Evolutionary conservation across 768 basidiomycete species (phyloP).

Genomic region (Rubroboletus satanas): DNA sequence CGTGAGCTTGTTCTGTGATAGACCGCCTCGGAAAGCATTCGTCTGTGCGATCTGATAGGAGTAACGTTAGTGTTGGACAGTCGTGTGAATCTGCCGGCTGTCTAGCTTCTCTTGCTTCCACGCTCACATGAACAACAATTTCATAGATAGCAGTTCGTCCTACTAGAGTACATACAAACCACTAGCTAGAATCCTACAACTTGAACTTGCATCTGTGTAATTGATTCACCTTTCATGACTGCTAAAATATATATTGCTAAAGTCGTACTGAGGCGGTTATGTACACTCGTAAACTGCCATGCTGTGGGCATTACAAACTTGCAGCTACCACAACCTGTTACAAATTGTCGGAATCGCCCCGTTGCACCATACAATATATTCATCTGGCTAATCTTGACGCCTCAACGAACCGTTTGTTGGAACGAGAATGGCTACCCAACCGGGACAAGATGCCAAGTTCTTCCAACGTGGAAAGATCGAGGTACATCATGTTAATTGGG

Average conservation of each 20-base stretch:
- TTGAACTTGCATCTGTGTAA: neutral
- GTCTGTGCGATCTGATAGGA: too few relatives aligned
- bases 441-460: slow-evolving; percentile 88
- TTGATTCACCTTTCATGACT: too few relatives aligned
- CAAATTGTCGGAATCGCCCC: neutral
- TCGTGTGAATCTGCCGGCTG: too few relatives aligned
- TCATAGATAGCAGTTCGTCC: neutral
- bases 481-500: slow-evolving; percentile 38
- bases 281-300: neutral
- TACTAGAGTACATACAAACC: neutral
- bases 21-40: neutral
- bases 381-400: neutral
- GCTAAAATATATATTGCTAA: neutral
- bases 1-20: neutral
- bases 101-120: neutral
- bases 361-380: neutral
- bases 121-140: neutral
- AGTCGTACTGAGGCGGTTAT: neutral
- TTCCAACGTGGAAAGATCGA: slow-evolving; percentile 90
- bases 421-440: slow-evolving; percentile 43
- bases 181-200: neutral
- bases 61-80: too few relatives aligned
- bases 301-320: neutral
- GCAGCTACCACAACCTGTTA: neutral
- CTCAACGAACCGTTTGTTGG: neutral